Base-by-base conservation (phyloP, 176 grass and related monocot species). In the Chloris gayana region DNA sequence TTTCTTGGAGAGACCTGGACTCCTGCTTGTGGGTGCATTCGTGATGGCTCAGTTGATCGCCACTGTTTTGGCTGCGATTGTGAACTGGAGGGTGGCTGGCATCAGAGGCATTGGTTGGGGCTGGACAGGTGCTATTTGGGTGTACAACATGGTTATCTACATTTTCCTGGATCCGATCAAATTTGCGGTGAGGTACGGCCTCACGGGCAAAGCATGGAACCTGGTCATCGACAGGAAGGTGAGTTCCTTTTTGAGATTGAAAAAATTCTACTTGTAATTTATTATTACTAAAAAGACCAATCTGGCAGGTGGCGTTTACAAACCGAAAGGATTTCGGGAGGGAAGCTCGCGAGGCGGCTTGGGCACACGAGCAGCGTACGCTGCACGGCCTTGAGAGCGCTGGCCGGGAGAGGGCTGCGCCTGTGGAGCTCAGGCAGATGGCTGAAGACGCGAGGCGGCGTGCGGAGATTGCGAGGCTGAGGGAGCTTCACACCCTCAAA, bases 91-190 rank as follows among this genome's bases (percentile, higher is more conserved):
- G 4, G 15, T 89, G 7, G 87, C 84, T 5, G 44, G 87, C 69
- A 89, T 94, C 67, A 86, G 76, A 71, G 84, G 86, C 24, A 94
- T 94, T 17, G 92, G 89, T 1, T 94, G 89, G 92, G 14, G 83
- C 3, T 91, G 92, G 92, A 80, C 89, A 1, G 89, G 80, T 7
- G 83, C 22, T 73, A 76, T 91, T 38, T 94, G 92, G 92, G 33
- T 82, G 77, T 94, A 87, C 92, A 89, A 88, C 84, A n/a, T 84
- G 0, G 32, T 80, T 30, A 74, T 91, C 64, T 89, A 84, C 67
- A 34, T 94, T 18, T 60, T 88, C 1, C 89, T 89, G 17, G 92
- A 91, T 26, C 81, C 87, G 18, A 89, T 94, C 15, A 91, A 94
- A 63, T 89, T 94, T 7, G 72, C 64, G 0, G 78, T 87, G 46